Conservation (phyloP, 2,329 filamentous ascomycete species). For the Clonostachys rhizophaga region DNA sequence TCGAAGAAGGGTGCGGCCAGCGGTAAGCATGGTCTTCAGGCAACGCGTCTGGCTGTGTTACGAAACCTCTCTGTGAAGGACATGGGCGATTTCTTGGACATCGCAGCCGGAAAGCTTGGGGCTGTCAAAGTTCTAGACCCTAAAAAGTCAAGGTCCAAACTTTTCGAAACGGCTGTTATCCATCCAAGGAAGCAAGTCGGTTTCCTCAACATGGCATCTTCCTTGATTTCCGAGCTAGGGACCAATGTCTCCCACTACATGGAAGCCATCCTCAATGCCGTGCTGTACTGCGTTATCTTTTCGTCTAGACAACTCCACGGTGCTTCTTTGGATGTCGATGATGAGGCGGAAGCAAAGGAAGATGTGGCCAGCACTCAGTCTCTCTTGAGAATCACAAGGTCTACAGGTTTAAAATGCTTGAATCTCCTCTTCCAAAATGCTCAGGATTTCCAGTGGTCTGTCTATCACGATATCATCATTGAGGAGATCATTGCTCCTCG, state of each 20-base stretch:
- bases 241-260: slow-evolving; percentile 66
- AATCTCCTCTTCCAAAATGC: slow-evolving; percentile 73
- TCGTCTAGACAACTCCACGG: slow-evolving; percentile 53
- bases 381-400: slow-evolving; percentile 61
- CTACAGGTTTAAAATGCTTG: slow-evolving; percentile 77
- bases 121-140: slow-evolving; percentile 54
- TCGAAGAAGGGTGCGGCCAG: slow-evolving; percentile 73
- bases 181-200: slow-evolving; percentile 79
- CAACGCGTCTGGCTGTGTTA: slow-evolving; percentile 75
- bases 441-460: slow-evolving; percentile 64
- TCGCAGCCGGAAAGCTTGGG: slow-evolving; percentile 70
- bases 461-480: slow-evolving; percentile 68
- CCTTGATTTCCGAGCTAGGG: slow-evolving; percentile 81
- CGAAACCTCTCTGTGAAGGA: slow-evolving; percentile 72
- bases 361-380: slow-evolving; percentile 43
- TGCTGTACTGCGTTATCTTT: slow-evolving; percentile 76
- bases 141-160: slow-evolving; percentile 35
- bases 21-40: slow-evolving; percentile 75
- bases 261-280: slow-evolving; percentile 64
- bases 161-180: slow-evolving; percentile 55
- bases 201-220: slow-evolving; percentile 85
- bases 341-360: slow-evolving; percentile 28
- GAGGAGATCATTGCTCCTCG: slow-evolving; percentile 72
- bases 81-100: slow-evolving; percentile 75
- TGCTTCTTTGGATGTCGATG: slow-evolving; percentile 27